Base-by-base conservation (phyloP, 164 flowering plant species). In the Taxillus chinensis region DNA sequence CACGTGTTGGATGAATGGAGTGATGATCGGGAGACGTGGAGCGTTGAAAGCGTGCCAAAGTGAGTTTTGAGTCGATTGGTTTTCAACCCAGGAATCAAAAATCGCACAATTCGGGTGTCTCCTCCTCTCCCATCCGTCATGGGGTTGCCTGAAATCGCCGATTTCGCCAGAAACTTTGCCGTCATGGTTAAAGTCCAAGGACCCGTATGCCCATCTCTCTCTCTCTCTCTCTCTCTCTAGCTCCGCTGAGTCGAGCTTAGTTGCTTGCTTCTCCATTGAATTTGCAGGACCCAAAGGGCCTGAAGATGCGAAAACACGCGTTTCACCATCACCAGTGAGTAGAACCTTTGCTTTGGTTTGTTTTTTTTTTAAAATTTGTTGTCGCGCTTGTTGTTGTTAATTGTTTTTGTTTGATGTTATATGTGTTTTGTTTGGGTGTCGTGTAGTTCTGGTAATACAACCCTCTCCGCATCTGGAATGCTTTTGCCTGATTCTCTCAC, bases 401-500 rank as follows among this genome's bases (percentile, higher is more conserved):
- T 58, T 52, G 66, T 8, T 57, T 12, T 61, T 7, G 48, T 58
- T 4, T 27, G 27, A 27, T 27, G 27, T 27, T 27, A 27, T 27
- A 27, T 27, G 2, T 27, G 27, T 27, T 43, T 43, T 43, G 46
- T 43, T 43, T 61, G 54, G 53, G 55, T 66, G 43, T 68, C 58
- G 15, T 5, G 43, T 68, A 92, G 98, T 62, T 86, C 83, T 51
- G 96, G 98, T 14, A 85, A 64, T 53, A 90, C 96, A 37, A 81
- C 92, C 10, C 78, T 92, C 14, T 92, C 98, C 59, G 91, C 96
- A 41, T 92, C 98, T 41, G 96, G 98, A 58, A 51, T 86, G 74
- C 43, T 89, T 49, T 65, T 89, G 71, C 89, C 95, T 3, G 66
- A 75, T 46, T 68, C 73, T 49, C 72, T 79, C 68, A 60, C 71